Percentiles rank a stretch among this genome's conserved stretches.
Conservation (phyloP, 2,329 filamentous ascomycete genomes). For the Neofusicoccum kwambonambiense region DNA sequence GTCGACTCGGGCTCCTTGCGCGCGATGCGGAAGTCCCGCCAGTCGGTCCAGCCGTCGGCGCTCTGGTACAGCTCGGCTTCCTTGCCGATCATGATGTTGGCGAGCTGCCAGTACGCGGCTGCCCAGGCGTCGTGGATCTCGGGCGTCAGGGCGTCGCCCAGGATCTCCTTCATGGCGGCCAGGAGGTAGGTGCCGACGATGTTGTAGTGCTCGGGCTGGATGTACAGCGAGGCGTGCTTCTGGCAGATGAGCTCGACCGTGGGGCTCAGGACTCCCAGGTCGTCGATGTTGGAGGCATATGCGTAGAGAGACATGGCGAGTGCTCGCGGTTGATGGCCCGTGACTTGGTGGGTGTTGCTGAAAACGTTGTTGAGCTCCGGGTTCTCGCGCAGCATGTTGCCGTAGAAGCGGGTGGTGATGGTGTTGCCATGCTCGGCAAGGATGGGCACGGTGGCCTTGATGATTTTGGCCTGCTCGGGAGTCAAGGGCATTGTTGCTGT, state of each 20-base stretch:
- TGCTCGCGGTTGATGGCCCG: constrained; percentile 66
- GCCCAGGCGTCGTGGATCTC: constrained; percentile 67
- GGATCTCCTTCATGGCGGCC: constrained; percentile 63
- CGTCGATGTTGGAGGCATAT: constrained; percentile 70
- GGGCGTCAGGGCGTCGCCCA: constrained; percentile 65
- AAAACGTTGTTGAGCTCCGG: constrained; percentile 69
- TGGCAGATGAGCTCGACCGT: constrained; percentile 69
- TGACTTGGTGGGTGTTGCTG: constrained; percentile 68
- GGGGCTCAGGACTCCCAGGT: constrained; percentile 59
- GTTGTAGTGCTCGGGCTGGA: constrained; percentile 67
- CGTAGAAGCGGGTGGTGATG: constrained; percentile 72
- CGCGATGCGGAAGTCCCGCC: constrained; percentile 65
- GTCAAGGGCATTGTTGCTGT: constrained; percentile 45
- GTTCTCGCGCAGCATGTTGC: constrained; percentile 63
- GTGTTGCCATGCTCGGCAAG: constrained; percentile 65
- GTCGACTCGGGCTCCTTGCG: constrained; percentile 65
- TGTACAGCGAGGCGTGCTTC: constrained; percentile 70
- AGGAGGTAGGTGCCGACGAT: constrained; percentile 70
- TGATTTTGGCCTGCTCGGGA: constrained; percentile 60
- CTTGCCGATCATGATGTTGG: constrained; percentile 67
- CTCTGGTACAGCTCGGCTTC: constrained; percentile 63
- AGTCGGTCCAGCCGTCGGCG: constrained; percentile 63
- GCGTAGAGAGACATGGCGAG: constrained; percentile 67
- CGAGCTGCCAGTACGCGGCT: constrained; percentile 71
- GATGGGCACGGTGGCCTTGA: constrained; percentile 69